Conservation (phyloP, 495 filamentous ascomycete species). For the Neurospora intermedia region DNA sequence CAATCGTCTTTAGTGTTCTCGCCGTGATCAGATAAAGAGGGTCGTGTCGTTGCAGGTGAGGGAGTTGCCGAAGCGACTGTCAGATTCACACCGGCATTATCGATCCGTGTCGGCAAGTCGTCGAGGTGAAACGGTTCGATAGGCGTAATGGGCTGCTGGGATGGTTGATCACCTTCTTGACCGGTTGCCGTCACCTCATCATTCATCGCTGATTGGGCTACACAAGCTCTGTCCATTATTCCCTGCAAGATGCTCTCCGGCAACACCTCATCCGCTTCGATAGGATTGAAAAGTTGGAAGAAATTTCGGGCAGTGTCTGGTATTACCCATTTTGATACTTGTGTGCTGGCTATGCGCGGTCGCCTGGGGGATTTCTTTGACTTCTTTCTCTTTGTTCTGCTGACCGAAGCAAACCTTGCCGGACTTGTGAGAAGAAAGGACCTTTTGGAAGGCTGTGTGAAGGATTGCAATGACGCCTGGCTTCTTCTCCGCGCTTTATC, state of each 20-base stretch:
- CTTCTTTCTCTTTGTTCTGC: constrained; percentile 29
- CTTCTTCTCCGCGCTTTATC: neutral
- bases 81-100: neutral
- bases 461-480: constrained; percentile 11
- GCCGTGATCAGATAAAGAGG: constrained; percentile 5
- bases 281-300: constrained; percentile 33
- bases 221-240: constrained; percentile 26
- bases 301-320: constrained; percentile 38
- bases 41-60: constrained; percentile 3
- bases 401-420: constrained; percentile 12
- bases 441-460: constrained; percentile 14
- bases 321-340: constrained; percentile 34
- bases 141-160: constrained; percentile 13
- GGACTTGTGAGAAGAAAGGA: constrained; percentile 12
- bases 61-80: neutral
- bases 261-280: constrained; percentile 45
- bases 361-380: constrained; percentile 27
- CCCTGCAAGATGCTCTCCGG: constrained; percentile 31
- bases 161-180: neutral
- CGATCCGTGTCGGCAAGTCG: constrained; percentile 18
- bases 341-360: constrained; percentile 19
- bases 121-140: constrained; percentile 29
- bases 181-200: constrained; percentile 3
- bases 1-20: constrained; percentile 4
- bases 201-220: constrained; percentile 6